phyloP scores from a whole-genome alignment of 108 stramenopile species.

The Conticribra weissflogii region DNA sequence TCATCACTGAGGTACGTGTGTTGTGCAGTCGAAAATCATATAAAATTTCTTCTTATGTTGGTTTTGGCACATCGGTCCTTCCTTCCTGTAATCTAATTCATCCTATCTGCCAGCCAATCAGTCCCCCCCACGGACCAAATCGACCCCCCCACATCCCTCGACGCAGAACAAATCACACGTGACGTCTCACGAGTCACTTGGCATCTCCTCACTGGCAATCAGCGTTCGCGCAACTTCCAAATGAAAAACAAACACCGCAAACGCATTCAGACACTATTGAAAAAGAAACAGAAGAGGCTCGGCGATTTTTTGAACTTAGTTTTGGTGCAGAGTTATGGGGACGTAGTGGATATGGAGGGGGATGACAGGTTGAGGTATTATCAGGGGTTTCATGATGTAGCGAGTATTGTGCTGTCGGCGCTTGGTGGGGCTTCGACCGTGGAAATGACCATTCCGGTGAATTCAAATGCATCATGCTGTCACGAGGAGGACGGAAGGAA shows the following conservation, averaged over 20 bases:
- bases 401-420: constrained; percentile 71
- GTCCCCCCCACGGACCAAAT: neutral
- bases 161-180: constrained; percentile 74
- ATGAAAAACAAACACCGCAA: constrained; percentile 63
- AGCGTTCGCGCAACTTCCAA: constrained; percentile 64
- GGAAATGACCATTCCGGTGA: constrained; percentile 1
- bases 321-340: constrained; percentile 57
- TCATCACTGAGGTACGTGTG: no score
- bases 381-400: constrained; percentile 90
- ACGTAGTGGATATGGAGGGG: constrained; percentile 6
- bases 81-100: no score
- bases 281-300: constrained; percentile 72
- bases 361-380: constrained; percentile 69
- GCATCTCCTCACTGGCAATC: constrained; percentile 79
- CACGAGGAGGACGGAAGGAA: no score
- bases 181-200: constrained; percentile 84
- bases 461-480: neutral
- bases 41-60: no score
- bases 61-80: no score
- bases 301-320: constrained; percentile 80
- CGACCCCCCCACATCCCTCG: constrained; percentile 47
- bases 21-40: no score
- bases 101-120: constrained; percentile 4
- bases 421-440: constrained; percentile 57
- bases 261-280: constrained; percentile 50